phyloP scores from a whole-genome alignment of 139 green algal species.

The Chara braunii region DNA sequence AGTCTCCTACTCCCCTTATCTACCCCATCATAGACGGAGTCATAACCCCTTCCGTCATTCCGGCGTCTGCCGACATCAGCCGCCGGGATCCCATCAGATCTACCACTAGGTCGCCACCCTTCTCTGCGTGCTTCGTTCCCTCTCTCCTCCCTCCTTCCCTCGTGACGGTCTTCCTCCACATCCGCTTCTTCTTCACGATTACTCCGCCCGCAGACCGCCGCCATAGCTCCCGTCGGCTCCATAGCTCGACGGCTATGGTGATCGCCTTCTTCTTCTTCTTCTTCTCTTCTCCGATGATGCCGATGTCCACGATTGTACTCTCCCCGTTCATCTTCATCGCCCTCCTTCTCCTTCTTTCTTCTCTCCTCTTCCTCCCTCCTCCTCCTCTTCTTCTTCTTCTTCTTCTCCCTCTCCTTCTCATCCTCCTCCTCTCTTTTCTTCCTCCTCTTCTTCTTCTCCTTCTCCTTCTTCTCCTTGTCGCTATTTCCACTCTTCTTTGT shows the following conservation, averaged over 20 bases:
- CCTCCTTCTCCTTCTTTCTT: slow-evolving; percentile 3
- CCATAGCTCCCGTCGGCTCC: neutral
- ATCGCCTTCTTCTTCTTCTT: slow-evolving; percentile 4
- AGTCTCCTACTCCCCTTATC: neutral
- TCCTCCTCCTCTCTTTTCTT: slow-evolving; percentile 42
- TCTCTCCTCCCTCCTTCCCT: no score
- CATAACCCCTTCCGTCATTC: neutral
- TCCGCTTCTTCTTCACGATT: no score
- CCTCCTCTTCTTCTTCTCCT: slow-evolving; percentile 47
- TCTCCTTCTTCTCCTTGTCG: slow-evolving; percentile 41
- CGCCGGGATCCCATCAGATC: no score
- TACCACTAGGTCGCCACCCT: no score
- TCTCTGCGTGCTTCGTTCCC: no score
- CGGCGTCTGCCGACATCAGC: no score
- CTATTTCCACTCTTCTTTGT: slow-evolving; percentile 1
- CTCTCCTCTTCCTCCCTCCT: slow-evolving; percentile 1
- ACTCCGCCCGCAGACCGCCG: no score
- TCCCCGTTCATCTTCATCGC: neutral
- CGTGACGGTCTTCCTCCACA: no score
- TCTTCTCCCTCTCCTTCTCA: slow-evolving; percentile 11
- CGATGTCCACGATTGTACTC: neutral
- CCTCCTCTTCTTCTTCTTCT: slow-evolving; percentile 45
- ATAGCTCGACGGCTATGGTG: neutral
- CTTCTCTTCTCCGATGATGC: neutral
- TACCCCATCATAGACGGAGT: neutral